Conservation (phyloP, 2,329 filamentous ascomycete genomes). For the Blastomyces emzantsi region DNA sequence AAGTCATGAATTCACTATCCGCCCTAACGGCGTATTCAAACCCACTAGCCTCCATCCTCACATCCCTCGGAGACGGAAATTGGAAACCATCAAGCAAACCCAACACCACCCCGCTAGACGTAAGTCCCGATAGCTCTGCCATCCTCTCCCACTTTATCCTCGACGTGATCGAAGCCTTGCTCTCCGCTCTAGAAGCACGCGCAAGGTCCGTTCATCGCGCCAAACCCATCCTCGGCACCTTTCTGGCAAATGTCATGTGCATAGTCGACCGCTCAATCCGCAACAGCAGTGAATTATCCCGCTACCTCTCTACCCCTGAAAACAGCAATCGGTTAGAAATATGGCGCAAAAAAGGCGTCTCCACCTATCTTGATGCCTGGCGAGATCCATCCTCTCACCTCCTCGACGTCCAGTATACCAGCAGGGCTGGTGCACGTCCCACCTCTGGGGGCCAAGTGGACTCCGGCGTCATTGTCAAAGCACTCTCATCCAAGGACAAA, state of each 20-base stretch:
- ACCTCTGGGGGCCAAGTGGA: conserved; percentile 59
- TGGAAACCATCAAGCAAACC: conserved; percentile 61
- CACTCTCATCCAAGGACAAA: conserved; percentile 79
- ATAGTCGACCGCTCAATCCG: conserved; percentile 78
- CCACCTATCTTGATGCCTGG: conserved; percentile 77
- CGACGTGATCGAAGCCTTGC: conserved; percentile 76
- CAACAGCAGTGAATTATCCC: conserved; percentile 61
- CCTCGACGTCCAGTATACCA: conserved; percentile 88
- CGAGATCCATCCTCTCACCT: conserved; percentile 77
- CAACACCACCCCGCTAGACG: conserved; percentile 66
- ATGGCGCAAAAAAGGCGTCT: conserved; percentile 80
- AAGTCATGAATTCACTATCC: conserved; percentile 78
- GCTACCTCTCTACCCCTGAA: conserved; percentile 55
- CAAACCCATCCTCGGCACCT: conserved; percentile 74
- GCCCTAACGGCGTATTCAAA: conserved; percentile 79
- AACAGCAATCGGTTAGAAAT: conserved; percentile 61
- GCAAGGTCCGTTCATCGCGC: conserved; percentile 63
- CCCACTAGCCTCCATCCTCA: conserved; percentile 80
- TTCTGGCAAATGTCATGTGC: conserved; percentile 78
- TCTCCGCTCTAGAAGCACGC: conserved; percentile 66
- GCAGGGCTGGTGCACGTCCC: conserved; percentile 57
- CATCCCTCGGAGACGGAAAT: conserved; percentile 84
- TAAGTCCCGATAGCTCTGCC: conserved; percentile 77
- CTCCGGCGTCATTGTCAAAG: conserved; percentile 74
- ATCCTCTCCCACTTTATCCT: conserved; percentile 84